Base-by-base conservation (phyloP, 2,329 filamentous ascomycete genomes). In the Paradendryphiella salina region DNA sequence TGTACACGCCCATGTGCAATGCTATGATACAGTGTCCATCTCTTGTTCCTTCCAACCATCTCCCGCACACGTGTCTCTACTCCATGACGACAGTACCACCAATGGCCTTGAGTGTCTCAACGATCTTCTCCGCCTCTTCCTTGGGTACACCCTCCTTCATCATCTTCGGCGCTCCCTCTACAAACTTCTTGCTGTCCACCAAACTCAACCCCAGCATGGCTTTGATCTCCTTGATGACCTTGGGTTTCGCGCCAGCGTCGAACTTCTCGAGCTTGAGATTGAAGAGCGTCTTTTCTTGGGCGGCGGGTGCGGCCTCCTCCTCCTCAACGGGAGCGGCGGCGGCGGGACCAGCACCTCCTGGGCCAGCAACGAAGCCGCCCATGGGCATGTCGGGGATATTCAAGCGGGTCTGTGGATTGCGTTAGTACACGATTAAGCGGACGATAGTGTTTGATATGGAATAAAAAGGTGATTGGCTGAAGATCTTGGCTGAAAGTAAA, bases 191-290 rank as follows among this genome's bases (percentile, higher is more conserved):
- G 79, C 90, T 96, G 78, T 99, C 94, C 65, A 99, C 95, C 80
- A 99, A 83, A 74, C 89, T 95, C 72, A 99, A 79, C 35, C 94
- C 94, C 54, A 99, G 81, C 85, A 99, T 82, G 70, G 85, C 86
- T 86, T 99, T 99, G 80, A 99, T 84, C 81, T 99, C 94, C 85
- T 99, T 99, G 83, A 99, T 99, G 69, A 99, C 82, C 88, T 99
- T 99, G 69, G 95, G 91, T 82, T 99, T 99, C 60, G 93, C 80
- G 42, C 78, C 82, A 21, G 91, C 82, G 45, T 99, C 95, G 74
- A 97, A 95, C 29, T 87, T 88, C 76, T 89, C 83, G 58, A 99
- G 86, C 81, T 96, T 97, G 61, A 99, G 78, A 75, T 88, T 96
- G 83, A 99, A 99, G 56, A 99, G 84, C 3, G 93, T 97, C 84